Conservation (phyloP, 2,329 filamentous ascomycete genomes). For the Colletotrichum spaethianum region DNA sequence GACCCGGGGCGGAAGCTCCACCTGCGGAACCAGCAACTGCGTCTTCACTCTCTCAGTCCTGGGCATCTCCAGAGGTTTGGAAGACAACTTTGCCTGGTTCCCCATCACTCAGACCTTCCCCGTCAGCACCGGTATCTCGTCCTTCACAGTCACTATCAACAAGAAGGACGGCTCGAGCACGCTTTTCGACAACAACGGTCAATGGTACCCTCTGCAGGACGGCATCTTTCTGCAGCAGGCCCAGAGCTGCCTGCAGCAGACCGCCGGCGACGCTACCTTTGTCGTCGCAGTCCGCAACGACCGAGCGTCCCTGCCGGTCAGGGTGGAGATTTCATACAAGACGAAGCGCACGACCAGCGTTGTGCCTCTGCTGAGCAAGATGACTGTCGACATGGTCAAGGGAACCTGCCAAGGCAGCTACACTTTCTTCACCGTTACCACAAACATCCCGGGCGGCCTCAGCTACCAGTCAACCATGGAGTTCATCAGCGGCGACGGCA, state of each 20-base stretch:
- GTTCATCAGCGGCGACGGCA: conserved; percentile 56
- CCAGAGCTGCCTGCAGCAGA: conserved; percentile 68
- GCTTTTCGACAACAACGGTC: conserved; percentile 70
- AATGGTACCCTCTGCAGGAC: conserved; percentile 68
- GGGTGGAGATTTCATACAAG: conserved; percentile 61
- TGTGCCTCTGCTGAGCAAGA: conserved; percentile 56
- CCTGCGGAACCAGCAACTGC: conserved; percentile 59
- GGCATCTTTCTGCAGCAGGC: conserved; percentile 67
- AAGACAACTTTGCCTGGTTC: conserved; percentile 72
- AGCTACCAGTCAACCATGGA: conserved; percentile 63
- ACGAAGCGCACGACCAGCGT: conserved; percentile 55
- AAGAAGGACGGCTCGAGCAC: conserved; percentile 61
- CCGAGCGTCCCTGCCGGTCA: conserved; percentile 56
- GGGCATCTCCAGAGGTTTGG: conserved; percentile 68
- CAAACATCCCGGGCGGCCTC: conserved; percentile 60
- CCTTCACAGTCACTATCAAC: conserved; percentile 69
- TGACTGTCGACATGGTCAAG: conserved; percentile 56
- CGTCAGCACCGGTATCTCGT: conserved; percentile 71
- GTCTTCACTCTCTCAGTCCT: conserved; percentile 61
- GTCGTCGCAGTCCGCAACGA: conserved; percentile 66
- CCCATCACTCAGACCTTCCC: conserved; percentile 66
- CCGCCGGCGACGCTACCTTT: conserved; percentile 59
- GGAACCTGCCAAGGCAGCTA: conserved; percentile 63
- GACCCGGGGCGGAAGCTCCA: conserved; percentile 64
- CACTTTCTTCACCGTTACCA: conserved; percentile 61